Evolutionary conservation across 306 rosid genomes (phyloP).

Genomic region (Rubus idaeus): DNA sequence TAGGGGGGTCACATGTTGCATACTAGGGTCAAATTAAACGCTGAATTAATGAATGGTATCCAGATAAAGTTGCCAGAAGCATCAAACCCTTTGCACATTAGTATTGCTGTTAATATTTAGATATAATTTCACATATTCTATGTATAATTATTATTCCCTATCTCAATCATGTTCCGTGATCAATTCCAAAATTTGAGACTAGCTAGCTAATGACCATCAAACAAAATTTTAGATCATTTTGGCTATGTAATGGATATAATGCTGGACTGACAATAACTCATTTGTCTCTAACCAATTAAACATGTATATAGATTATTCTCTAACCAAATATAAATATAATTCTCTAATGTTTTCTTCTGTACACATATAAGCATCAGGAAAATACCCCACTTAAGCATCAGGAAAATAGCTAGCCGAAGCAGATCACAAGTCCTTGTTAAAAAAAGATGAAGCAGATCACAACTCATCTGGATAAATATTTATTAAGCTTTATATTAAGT

Average conservation of each 20-base stretch:
- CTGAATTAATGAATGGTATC: background rate
- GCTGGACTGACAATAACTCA: background rate
- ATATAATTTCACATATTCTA: background rate
- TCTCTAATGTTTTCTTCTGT: background rate
- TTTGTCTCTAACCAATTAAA: background rate
- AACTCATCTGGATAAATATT: background rate
- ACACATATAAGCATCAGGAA: too few species aligned
- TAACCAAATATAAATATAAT: background rate
- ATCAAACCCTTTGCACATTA: conserved; percentile 7
- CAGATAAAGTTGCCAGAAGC: conserved; percentile 2
- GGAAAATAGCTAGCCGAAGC: background rate
- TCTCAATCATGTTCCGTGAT: conserved; percentile 15
- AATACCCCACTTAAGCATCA: background rate
- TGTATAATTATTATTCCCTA: background rate
- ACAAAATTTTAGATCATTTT: conserved; percentile 10
- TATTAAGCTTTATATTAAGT: background rate
- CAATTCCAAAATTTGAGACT: conserved; percentile 1
- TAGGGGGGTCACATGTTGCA: background rate
- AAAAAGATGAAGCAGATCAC: background rate
- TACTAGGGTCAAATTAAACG: background rate
- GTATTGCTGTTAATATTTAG: background rate
- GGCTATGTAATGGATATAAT: background rate
- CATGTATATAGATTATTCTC: too few species aligned
- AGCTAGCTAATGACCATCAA: background rate
- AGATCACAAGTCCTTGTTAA: background rate